Base-by-base conservation (phyloP, 2,329 filamentous ascomycete genomes). In the Aspergillus terreus region DNA sequence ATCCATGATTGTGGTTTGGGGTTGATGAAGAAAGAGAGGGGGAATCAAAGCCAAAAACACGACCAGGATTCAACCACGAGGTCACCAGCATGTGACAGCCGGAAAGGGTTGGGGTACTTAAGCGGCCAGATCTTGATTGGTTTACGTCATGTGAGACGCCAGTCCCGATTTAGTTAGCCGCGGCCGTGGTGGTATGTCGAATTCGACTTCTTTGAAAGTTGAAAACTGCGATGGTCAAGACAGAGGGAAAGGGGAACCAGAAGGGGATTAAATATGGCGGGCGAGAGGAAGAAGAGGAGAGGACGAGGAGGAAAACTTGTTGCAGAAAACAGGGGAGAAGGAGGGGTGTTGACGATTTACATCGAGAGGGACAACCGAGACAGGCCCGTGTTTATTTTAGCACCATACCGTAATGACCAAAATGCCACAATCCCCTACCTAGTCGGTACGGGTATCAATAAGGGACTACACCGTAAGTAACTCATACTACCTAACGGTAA, bases 1-100 rank as follows among this genome's bases (percentile, higher is more conserved):
- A 61, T 71, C 67, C 71, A 73, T 73, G 49, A 53, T 64, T 51
- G 56, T 21, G 51, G 32, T 23, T 47, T 45, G 56, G 55, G 55
- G 62, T 62, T 49, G 58, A 52, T 52, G 52, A 17, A 53, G 42
- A 49, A 50, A 48, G 58, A 55, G 56, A 55, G 38, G 50, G 27
- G 27, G 27, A 30, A 10, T 30, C 27, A 30, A 11, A 30, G 27
- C 27, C 27, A 30, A 30, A 30, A 30, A 30, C 27, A 30, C 51
- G 42, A 46, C 36, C 36, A 51, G 41, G 23, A 47, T 17, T 42
- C 21, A 49, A 25, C 43, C 27, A 14, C 19, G 9, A 47, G 30
- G 17, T 25, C 43, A 46, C 33, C 53, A 52, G 52, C 57, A 61
- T 62, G 58, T 62, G 57, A 61, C 54, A 54, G 48, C 30, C 19